Conservation (phyloP, 495 filamentous ascomycete genomes). For the Diplogelasinospora grovesii region DNA sequence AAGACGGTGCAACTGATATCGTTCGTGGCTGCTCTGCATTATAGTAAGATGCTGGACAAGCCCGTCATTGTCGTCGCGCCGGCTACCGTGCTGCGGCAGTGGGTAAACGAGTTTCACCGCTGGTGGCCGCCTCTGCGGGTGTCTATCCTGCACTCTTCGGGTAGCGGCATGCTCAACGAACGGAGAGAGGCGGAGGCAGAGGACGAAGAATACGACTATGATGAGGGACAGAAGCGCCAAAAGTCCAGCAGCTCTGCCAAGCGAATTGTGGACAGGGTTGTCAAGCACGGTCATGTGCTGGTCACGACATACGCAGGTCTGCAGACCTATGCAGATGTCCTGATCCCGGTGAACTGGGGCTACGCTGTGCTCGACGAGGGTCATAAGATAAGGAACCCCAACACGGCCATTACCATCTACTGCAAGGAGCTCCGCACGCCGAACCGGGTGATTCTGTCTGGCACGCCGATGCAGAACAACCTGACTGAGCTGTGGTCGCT, state of each 20-base stretch:
- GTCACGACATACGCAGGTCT: slow-evolving; percentile 93
- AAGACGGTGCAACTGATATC: slow-evolving; percentile 93
- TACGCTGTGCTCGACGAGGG: slow-evolving; percentile 95
- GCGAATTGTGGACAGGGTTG: slow-evolving; percentile 73
- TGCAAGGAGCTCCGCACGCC: slow-evolving; percentile 85
- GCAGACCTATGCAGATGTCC: slow-evolving; percentile 71
- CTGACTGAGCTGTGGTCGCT: slow-evolving; percentile 97
- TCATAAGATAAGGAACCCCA: slow-evolving; percentile 95
- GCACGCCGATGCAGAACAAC: slow-evolving; percentile 97
- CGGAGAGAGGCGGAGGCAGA: slow-evolving; percentile 64
- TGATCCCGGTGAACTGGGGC: slow-evolving; percentile 80
- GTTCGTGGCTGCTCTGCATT: slow-evolving; percentile 83
- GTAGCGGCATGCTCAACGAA: slow-evolving; percentile 89
- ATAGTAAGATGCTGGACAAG: slow-evolving; percentile 74
- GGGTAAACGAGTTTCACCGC: slow-evolving; percentile 95
- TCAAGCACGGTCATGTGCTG: slow-evolving; percentile 83
- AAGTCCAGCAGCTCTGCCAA: slow-evolving; percentile 56
- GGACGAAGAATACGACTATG: slow-evolving; percentile 49
- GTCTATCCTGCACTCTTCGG: slow-evolving; percentile 89
- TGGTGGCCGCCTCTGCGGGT: slow-evolving; percentile 97
- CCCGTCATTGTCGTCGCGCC: slow-evolving; percentile 87
- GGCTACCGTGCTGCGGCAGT: slow-evolving; percentile 90
- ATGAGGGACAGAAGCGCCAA: slow-evolving; percentile 29
- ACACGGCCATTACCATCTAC: slow-evolving; percentile 82
- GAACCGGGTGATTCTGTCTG: slow-evolving; percentile 87